Evolutionary conservation across 2,329 filamentous ascomycete genomes (phyloP).

Genomic region (Myriangium duriaei): DNA sequence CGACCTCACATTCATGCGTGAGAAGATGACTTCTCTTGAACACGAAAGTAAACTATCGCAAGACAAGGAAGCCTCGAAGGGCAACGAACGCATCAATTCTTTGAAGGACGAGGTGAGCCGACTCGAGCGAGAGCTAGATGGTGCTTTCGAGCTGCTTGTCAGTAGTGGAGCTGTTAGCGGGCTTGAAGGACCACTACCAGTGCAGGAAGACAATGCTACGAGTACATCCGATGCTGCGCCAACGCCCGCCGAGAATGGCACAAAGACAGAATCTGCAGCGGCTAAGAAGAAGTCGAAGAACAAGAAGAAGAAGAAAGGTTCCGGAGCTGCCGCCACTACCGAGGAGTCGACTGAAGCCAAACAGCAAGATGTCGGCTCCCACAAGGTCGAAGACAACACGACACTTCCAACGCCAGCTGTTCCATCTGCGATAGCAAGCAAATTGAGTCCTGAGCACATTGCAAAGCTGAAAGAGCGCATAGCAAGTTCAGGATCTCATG

Average conservation of each 20-base stretch:
- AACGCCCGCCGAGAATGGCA: constrained; percentile 12
- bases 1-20: constrained; percentile 28
- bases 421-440: constrained; percentile 3
- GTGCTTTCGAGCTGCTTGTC: constrained; percentile 24
- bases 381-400: neutral
- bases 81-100: constrained; percentile 20
- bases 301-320: constrained; percentile 67
- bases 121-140: constrained; percentile 21
- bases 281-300: constrained; percentile 67
- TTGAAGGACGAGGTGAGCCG: constrained; percentile 20
- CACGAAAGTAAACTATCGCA: constrained; percentile 17
- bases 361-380: neutral
- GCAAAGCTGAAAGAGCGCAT: constrained; percentile 6
- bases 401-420: constrained; percentile 1
- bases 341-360: constrained; percentile 21
- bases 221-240: neutral
- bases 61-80: constrained; percentile 9
- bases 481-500: constrained; percentile 3
- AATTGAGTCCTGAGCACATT: constrained; percentile 7
- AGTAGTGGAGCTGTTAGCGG: constrained; percentile 20
- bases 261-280: constrained; percentile 22
- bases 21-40: constrained; percentile 19
- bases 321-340: constrained; percentile 10
- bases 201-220: neutral
- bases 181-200: constrained; percentile 1